phyloP scores from a whole-genome alignment of 2,329 filamentous ascomycete genomes.

The Seiridium unicorne region DNA sequence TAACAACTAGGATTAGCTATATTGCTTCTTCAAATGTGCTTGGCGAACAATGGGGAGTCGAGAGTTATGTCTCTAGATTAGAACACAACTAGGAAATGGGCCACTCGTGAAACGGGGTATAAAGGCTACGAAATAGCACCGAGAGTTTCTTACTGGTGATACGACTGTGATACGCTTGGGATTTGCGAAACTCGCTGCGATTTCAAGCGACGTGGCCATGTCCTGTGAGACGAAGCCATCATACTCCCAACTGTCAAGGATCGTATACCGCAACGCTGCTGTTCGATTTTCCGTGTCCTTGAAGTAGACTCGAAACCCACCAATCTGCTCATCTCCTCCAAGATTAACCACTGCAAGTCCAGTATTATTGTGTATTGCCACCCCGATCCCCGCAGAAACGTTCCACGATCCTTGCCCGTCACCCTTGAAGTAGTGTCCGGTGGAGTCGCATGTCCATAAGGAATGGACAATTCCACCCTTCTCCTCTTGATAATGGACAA shows the following conservation, averaged over 20 bases:
- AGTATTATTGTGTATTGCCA: slow-evolving; percentile 20
- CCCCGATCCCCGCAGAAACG: slow-evolving; percentile 16
- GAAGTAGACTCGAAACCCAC: slow-evolving; percentile 30
- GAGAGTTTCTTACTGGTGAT: background rate
- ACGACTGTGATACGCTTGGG: background rate
- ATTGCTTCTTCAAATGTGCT: no score
- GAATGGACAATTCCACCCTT: slow-evolving; percentile 5
- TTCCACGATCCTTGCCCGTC: background rate
- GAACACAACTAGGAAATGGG: no score
- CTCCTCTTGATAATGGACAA: background rate
- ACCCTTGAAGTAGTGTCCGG: background rate
- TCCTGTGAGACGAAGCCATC: slow-evolving; percentile 11
- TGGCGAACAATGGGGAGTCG: no score
- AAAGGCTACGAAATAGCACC: no score
- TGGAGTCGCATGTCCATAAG: background rate
- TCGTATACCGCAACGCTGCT: slow-evolving; percentile 21
- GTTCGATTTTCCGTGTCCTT: slow-evolving; percentile 24
- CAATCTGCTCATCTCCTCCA: slow-evolving; percentile 3
- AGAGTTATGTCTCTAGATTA: no score
- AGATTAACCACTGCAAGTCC: slow-evolving; percentile 23
- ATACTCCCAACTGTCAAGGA: slow-evolving; percentile 19
- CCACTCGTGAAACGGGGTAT: no score
- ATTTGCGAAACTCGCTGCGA: background rate
- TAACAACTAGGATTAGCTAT: no score
- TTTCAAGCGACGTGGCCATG: background rate